These are phyloP conservation scores for Citrus medica DNA, from an alignment of 345 rosid species.

Conservation along the genomic window DNA sequence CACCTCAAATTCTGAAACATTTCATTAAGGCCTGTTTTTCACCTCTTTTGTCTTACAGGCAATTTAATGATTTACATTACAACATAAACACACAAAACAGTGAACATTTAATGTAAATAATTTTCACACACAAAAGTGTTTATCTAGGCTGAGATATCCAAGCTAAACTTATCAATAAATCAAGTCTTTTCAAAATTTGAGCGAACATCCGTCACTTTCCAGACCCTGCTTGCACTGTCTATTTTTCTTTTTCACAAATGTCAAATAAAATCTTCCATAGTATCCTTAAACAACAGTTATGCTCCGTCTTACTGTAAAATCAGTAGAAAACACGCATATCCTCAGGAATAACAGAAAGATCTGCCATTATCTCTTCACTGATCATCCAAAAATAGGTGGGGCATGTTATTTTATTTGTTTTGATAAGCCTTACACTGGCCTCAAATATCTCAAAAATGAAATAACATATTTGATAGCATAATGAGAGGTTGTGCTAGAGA, in stretches of 20 bases:
- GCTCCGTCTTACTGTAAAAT: not conserved
- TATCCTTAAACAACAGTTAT: not conserved
- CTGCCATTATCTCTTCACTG: not conserved
- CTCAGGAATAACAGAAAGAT: not conserved
- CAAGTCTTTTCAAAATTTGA: not conserved
- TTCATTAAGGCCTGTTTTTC: not conserved
- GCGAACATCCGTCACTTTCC: not conserved
- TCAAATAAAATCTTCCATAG: not conserved
- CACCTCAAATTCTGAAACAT: not conserved
- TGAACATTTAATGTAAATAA: not conserved
- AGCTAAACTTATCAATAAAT: not conserved
- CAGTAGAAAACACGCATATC: not conserved
- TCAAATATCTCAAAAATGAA: not conserved
- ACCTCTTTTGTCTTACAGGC: not conserved
- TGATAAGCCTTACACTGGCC: not conserved
- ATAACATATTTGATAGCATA: not conserved
- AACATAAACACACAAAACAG: not conserved
- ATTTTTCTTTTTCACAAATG: too few species aligned
- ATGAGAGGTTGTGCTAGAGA: not conserved
- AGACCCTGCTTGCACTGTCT: not conserved
- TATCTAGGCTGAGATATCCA: not conserved
- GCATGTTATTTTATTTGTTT: not conserved
- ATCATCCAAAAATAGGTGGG: not conserved
- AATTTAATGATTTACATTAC: not conserved
- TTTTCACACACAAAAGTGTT: not conserved